A percentile compares a stretch with the other conserved stretches of the same genome.
Evolutionary conservation across 2,329 filamentous ascomycete species (phyloP).

Genomic region (Microdochium paspali): DNA sequence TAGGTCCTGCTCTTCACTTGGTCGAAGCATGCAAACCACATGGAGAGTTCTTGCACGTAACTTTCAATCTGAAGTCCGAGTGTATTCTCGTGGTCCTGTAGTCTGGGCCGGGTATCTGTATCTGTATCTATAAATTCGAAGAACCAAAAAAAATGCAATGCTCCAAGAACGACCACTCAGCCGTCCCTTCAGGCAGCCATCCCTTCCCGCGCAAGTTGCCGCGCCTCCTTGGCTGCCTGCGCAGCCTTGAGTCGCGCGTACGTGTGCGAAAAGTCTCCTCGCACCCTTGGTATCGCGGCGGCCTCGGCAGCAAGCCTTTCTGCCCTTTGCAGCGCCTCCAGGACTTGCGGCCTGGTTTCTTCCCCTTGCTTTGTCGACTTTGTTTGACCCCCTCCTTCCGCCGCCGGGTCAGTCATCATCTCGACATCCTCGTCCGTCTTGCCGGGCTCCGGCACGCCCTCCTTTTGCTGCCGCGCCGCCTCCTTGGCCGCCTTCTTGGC

Average conservation of each 20-base stretch:
- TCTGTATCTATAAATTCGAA: conserved; percentile 7
- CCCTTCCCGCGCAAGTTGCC: conserved; percentile 33
- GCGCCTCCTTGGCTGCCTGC: conserved; percentile 45
- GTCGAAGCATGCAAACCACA: too few species aligned
- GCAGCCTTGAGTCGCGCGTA: conserved; percentile 48
- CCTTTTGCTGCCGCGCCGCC: conserved; percentile 26
- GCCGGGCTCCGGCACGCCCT: conserved; percentile 3
- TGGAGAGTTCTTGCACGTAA: too few species aligned
- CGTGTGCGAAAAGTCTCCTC: conserved; percentile 25
- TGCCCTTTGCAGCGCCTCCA: conserved; percentile 1
- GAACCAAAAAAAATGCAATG: conserved; percentile 6
- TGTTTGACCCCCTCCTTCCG: neutral
- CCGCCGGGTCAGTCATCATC: conserved; percentile 6
- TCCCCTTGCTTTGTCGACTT: conserved; percentile 1
- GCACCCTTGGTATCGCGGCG: conserved; percentile 7
- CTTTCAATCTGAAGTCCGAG: too few species aligned
- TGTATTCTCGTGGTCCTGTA: conserved; percentile 2
- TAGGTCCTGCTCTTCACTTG: too few species aligned
- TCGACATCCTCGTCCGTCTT: conserved; percentile 2
- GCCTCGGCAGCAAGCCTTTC: neutral
- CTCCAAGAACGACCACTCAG: neutral
- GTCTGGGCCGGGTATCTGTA: conserved; percentile 1
- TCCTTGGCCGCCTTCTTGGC: conserved; percentile 25
- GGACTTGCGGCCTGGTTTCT: conserved; percentile 9
- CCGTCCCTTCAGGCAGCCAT: conserved; percentile 13